Base-by-base conservation (phyloP, 225 moss, liverwort and hornwort species). In the Pleurozium schreberi region DNA sequence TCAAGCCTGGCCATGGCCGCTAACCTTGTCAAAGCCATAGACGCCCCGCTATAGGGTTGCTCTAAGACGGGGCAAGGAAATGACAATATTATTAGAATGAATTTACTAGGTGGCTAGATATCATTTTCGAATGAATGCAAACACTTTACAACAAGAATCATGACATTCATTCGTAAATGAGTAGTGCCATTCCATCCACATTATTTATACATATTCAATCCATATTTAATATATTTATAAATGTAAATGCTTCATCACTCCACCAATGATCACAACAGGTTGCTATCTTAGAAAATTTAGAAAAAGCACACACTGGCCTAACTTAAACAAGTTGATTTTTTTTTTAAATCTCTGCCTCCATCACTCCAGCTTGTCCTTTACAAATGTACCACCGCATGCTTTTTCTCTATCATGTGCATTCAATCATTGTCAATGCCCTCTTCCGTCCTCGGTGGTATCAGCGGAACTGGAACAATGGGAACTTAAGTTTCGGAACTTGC, bases 361-460 rank as follows among this genome's bases (percentile, higher is more conserved):
- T 50, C 82, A 34, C 82, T 82, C 36, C 26, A 25, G 50, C 78
- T 91, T 86, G 83, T 86, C 86, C 86, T 67, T 82, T 43, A 21
- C 82, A 59, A 74, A 50, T 49, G 87, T 91, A 87, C 81, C 77
- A 31, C 64, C 4, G 13, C 75, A 59, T 80, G 60, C 87, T 74
- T 83, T 67, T 67, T 42, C 36, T 64, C 66, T 66, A 84, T 87
- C 87, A 84, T 47, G 75, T 4, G 28, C 87, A 80, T 87, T 81
- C 91, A 91, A 91, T 91, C 89, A 87, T 89, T 91, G 89, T 87
- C 89, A 43, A 75, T 67, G 87, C 43, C 57, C 43, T 50, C 26
- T 25, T 38, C 38, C 1, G 1, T 36, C 76, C 52, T 14, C 21
- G 4, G 25, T 31, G 34, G 36, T 53, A 75, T 49, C 49, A 50